phyloP scores from a whole-genome alignment of 768 basidiomycete genomes.

The Stropharia rugosoannulata region DNA sequence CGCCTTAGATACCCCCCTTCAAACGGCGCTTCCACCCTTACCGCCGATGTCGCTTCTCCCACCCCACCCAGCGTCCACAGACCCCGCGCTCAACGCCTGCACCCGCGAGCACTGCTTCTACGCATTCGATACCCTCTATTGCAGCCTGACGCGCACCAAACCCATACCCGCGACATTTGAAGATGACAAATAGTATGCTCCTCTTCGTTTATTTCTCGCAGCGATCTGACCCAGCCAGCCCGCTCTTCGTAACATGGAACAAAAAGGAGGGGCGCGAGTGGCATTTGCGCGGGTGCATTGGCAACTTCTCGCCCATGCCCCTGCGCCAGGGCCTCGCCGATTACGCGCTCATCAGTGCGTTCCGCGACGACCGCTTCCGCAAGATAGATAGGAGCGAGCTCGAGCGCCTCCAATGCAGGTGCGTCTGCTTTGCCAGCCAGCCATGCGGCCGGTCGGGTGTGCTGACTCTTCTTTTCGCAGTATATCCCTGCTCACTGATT shows the following conservation, averaged over 20 bases:
- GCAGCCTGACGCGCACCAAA: conserved; percentile 58
- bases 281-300: conserved; percentile 90
- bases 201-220: background rate
- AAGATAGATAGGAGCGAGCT: conserved; percentile 79
- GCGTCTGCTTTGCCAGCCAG: conserved; percentile 32
- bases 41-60: conserved; percentile 54
- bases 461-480: conserved; percentile 35
- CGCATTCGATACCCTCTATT: conserved; percentile 81
- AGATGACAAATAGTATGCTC: conserved; percentile 75
- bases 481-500: conserved; percentile 90
- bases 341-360: conserved; percentile 90
- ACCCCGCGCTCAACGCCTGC: conserved; percentile 49
- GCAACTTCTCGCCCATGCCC: conserved; percentile 79
- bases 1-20: background rate
- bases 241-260: conserved; percentile 98
- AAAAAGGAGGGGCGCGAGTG: conserved; percentile 60
- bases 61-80: conserved; percentile 41
- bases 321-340: conserved; percentile 79
- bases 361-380: conserved; percentile 84
- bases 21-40: background rate
- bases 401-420: conserved; percentile 84
- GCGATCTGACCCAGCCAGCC: conserved; percentile 42
- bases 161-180: conserved; percentile 64
- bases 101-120: conserved; percentile 75
- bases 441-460: conserved; percentile 1